Percentiles rank a stretch among this genome's conserved stretches.
Evolutionary conservation across 225 moss, liverwort and hornwort genomes (phyloP).

Genomic region (Sphagnum tenellum): DNA sequence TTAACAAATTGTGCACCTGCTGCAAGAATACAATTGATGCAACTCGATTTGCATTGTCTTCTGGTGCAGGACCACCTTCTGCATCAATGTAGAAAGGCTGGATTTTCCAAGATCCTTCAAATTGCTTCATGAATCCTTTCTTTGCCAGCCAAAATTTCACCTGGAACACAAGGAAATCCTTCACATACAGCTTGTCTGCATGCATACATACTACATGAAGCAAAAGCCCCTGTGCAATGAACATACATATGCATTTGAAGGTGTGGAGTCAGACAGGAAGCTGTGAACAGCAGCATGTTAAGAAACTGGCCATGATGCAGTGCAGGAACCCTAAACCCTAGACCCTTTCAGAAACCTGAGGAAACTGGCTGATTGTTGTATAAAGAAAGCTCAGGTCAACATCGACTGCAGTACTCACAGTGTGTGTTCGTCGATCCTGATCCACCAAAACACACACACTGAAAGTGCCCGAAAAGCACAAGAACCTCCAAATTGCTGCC

Average conservation of each 20-base stretch:
- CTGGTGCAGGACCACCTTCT: constrained; percentile 24
- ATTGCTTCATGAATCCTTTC: constrained; percentile 91
- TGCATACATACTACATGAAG: too few relatives aligned
- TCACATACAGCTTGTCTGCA: too few relatives aligned
- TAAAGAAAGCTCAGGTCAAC: too few relatives aligned
- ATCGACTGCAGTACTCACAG: constrained; percentile 17
- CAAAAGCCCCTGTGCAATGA: too few relatives aligned
- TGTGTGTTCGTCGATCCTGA: constrained; percentile 57
- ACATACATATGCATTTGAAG: too few relatives aligned
- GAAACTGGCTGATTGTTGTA: too few relatives aligned
- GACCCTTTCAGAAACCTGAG: too few relatives aligned
- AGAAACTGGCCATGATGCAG: too few relatives aligned
- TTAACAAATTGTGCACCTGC: constrained; percentile 22
- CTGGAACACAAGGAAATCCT: constrained; percentile 21
- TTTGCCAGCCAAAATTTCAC: constrained; percentile 65
- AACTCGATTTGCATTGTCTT: constrained; percentile 44
- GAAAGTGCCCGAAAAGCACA: constrained; percentile 78
- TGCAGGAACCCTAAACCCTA: too few relatives aligned
- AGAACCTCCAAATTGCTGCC: constrained; percentile 81
- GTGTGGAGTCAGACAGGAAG: too few relatives aligned
- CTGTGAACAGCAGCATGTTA: too few relatives aligned
- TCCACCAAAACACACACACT: constrained; percentile 68
- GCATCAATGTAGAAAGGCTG: constrained; percentile 66
- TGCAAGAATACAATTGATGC: constrained; percentile 69
- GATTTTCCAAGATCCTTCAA: constrained; percentile 73